phyloP scores from a whole-genome alignment of 139 green algal genomes.

The Tetradesmus obliquus region DNA sequence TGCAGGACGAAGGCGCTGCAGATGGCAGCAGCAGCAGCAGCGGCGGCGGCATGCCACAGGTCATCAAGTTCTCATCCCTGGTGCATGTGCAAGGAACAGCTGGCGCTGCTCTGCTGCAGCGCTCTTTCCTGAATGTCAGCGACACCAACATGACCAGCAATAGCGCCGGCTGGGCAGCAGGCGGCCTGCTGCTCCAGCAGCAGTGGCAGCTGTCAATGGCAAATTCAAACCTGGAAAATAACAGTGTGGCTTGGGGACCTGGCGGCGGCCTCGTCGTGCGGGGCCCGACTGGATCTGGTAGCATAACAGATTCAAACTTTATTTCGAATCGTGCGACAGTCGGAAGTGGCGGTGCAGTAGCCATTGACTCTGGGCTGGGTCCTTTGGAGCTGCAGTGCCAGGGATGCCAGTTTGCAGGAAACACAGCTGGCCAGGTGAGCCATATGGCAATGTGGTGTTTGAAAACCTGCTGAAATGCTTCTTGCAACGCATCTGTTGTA shows the following conservation, averaged over 20 bases:
- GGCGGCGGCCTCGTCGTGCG: not conserved
- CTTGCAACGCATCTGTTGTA: no score
- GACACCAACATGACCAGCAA: not conserved
- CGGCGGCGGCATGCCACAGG: no score
- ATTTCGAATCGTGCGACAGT: not conserved
- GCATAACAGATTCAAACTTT: not conserved
- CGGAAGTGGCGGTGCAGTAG: not conserved
- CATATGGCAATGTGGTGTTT: no score
- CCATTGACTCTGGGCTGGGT: not conserved
- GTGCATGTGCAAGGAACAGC: constrained; percentile 1
- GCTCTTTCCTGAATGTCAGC: not conserved
- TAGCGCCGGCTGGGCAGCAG: not conserved
- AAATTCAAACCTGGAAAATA: not conserved
- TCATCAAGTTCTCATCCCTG: not conserved
- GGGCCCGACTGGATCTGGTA: not conserved
- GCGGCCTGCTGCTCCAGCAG: not conserved
- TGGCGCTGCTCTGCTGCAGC: not conserved
- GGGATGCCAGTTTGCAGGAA: not conserved
- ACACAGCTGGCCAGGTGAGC: not conserved
- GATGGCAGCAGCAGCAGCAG: no score
- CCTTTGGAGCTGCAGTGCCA: not conserved
- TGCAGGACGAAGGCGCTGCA: no score
- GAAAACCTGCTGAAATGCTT: no score
- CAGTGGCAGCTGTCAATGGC: not conserved
- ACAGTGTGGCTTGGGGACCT: not conserved